Evolutionary conservation across 2,329 filamentous ascomycete species (phyloP), one percentile per base, ranked within the genome.

Genomic region (Hymenoscyphus scutula): DNA sequence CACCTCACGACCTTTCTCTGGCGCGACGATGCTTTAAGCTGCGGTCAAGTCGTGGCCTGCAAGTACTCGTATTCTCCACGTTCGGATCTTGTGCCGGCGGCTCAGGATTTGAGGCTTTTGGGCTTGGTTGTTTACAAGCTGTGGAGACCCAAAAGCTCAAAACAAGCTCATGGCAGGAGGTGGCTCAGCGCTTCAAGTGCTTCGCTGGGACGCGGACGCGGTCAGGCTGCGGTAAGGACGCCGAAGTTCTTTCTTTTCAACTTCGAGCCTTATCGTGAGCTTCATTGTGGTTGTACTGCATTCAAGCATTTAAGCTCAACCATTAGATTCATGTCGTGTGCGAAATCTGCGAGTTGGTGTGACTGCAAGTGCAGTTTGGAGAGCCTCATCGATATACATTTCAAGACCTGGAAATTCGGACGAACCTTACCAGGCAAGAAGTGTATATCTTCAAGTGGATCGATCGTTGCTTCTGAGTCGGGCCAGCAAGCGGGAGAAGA

Each of bases 171-270:
- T 38, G 30, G 45, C 15, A 51, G 48, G 58, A 53, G 27, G 29
- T 23, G 58, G 58, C 58, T 45, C 45, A 59, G 58, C n/a, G 30
- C 30, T 10, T 59, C 51, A 37, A 53, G 30, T 38, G 41, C 30
- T 32, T 37, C 45, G 58, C 29, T 53, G 19, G 41, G 25, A 59
- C 45, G 19, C n/a, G 41, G 25, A 59, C 45, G 19, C n/a, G n/a
- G 23, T 30, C 25, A 56, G 29, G 53, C 53, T 23, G 53, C 29
- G 15, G 23, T 30, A 29, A 56, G 29, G 53, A 27, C 15, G 53
- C 25, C 29, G 38, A 53, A 45, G 15, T 23, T 37, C 45, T 41
- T 53, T 53, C 11, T 25, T 13, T 51, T 23, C 6, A 51, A 23
- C 19, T 51, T 51, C 19, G 23, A 13, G 23, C 45, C 15, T 13